phyloP scores from a whole-genome alignment of 202 grass and related monocot species.

The Carex arenaria region DNA sequence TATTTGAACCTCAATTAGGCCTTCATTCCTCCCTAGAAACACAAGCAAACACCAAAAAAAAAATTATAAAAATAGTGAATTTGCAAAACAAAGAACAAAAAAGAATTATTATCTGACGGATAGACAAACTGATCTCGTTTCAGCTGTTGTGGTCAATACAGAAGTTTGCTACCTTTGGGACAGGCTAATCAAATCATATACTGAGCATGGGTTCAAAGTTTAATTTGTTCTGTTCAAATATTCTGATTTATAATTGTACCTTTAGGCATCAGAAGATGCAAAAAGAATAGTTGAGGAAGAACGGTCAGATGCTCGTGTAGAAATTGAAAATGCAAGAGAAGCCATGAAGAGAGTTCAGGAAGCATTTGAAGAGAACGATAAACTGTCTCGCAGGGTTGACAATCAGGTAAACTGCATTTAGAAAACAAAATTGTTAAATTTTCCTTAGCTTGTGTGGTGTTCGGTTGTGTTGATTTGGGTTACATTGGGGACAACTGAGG shows the following conservation, averaged over 20 bases:
- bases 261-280: slow-evolving; percentile 92
- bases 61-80: background rate
- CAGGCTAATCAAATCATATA: background rate
- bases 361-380: slow-evolving; percentile 77
- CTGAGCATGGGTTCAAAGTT: background rate
- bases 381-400: slow-evolving; percentile 36
- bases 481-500: background rate
- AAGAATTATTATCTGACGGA: background rate
- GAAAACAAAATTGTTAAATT: background rate
- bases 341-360: slow-evolving; percentile 86
- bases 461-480: background rate
- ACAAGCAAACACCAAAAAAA: background rate
- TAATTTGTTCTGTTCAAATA: background rate
- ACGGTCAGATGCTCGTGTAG: slow-evolving; percentile 66
- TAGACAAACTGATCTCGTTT: background rate
- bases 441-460: slow-evolving; percentile 1
- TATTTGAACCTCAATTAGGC: background rate
- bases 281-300: slow-evolving; percentile 93
- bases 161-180: background rate
- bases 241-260: slow-evolving; percentile 15
- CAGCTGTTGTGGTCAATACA: background rate
- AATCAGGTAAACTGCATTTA: slow-evolving; percentile 56
- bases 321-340: slow-evolving; percentile 73
- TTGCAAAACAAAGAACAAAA: background rate
- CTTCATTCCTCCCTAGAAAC: background rate